These are phyloP conservation scores for Rosa chinensis DNA, from an alignment of 306 rosid genomes.

Conservation along the genomic window DNA sequence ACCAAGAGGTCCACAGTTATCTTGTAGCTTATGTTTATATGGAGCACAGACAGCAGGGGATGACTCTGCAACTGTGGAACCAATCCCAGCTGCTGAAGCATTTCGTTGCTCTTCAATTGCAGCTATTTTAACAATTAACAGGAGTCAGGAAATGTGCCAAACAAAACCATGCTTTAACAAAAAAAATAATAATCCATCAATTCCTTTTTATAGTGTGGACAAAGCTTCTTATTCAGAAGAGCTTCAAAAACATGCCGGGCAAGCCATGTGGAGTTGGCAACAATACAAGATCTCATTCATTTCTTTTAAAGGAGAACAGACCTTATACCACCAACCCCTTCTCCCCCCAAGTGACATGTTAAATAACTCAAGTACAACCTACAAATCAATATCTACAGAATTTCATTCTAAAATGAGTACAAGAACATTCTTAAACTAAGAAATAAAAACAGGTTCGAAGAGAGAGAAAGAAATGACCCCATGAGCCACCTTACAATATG, in stretches of 20 bases:
- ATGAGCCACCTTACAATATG: not conserved
- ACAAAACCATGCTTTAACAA: not conserved
- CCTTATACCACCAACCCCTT: not conserved
- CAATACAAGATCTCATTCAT: slow-evolving; percentile 1
- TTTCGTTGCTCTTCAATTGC: slow-evolving; percentile 57
- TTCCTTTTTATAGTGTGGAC: not conserved
- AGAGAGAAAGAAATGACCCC: not conserved
- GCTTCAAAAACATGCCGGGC: slow-evolving; percentile 4
- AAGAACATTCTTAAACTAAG: not conserved
- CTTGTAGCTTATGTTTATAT: slow-evolving; percentile 54
- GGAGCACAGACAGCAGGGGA: slow-evolving; percentile 52
- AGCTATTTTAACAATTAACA: slow-evolving; percentile 45
- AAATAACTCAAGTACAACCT: not conserved
- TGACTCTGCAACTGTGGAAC: slow-evolving; percentile 83
- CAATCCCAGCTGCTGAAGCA: slow-evolving; percentile 63
- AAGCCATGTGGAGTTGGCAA: not conserved
- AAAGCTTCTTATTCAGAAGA: not conserved
- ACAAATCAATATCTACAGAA: not conserved
- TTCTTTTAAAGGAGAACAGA: not conserved
- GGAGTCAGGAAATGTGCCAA: slow-evolving; percentile 20
- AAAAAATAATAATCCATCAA: not conserved
- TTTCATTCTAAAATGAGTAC: not conserved
- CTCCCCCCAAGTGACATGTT: not conserved
- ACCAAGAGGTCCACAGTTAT: slow-evolving; percentile 52
- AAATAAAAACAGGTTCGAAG: not conserved